Evolutionary conservation across 163 green algal species (phyloP), one percentile per base, ranked within the genome.

Genomic region (Coccomyxa subellipsoidea): DNA sequence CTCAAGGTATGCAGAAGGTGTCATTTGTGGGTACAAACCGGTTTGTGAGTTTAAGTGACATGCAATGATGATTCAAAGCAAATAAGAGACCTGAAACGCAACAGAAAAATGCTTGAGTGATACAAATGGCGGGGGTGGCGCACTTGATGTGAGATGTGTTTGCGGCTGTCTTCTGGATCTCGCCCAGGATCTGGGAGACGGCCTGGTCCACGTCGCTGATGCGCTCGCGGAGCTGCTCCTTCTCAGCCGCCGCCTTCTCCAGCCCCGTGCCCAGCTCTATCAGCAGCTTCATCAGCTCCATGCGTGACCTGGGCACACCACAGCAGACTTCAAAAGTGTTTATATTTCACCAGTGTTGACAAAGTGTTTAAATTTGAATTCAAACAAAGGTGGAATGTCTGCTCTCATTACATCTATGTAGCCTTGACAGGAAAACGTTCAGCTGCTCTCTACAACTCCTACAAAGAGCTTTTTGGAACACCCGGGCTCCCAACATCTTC

Each of bases 111-210:
- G n/a, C n/a, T n/a, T n/a, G n/a, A n/a, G n/a, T n/a, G n/a, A n/a
- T n/a, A n/a, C n/a, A n/a, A n/a, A n/a, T n/a, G n/a, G n/a, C n/a
- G n/a, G n/a, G n/a, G 4, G 4, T 53, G 72, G 35, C 34, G 18
- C n/a, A 73, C 66, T 23, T 73, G 6, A 34, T 34, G 66, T n/a
- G 66, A 8, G 21, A 27, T 12, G 83, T 83, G 38, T 90, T 83
- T 35, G 85, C 83, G 72, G 90, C 86, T 71, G 89, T 38, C 82
- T 92, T 89, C 72, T 91, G 77, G 18, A 94, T 82, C 77, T 94
- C 84, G 35, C 81, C 83, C n/a, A 90, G 76, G 15, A 88, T 77
- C 70, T 40, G n/a, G 9, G 83, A 87, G 23, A 97, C 85, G 18
- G 79, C 76, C 75, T 94, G 86, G 72, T 91, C 85, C 76, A 92